A percentile compares a stretch with the other conserved stretches of the same genome.
phyloP scores from a whole-genome alignment of 148 eudicot genomes.

The Mesembryanthemum crystallinum region DNA sequence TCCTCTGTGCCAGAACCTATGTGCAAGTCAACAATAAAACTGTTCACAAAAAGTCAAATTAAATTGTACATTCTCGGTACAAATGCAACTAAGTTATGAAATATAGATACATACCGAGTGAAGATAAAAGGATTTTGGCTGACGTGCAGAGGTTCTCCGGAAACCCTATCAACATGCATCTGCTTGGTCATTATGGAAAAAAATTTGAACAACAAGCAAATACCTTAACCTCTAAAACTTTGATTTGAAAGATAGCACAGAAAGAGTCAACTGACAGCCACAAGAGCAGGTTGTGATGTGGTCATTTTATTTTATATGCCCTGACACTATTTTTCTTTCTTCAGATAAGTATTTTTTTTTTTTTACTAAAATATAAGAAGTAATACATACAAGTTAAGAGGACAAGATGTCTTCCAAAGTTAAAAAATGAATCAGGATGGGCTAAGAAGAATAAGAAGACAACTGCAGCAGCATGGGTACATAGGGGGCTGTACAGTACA shows the following conservation, averaged over 20 bases:
- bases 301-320: background rate
- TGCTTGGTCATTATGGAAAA: slow-evolving; percentile 17
- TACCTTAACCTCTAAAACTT: background rate
- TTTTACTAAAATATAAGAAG: no score
- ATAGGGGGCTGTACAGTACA: no score
- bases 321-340: background rate
- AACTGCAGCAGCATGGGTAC: no score
- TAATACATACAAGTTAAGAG: no score
- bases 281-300: background rate
- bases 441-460: background rate
- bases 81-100: slow-evolving; percentile 1
- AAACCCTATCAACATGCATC: slow-evolving; percentile 55
- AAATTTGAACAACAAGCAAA: slow-evolving; percentile 1
- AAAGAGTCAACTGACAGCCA: background rate
- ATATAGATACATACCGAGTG: slow-evolving; percentile 58
- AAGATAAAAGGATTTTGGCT: slow-evolving; percentile 77
- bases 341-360: no score
- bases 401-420: no score
- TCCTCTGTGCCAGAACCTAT: slow-evolving; percentile 83
- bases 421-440: background rate
- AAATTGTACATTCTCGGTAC: background rate
- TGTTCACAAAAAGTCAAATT: background rate
- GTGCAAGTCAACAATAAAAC: slow-evolving; percentile 1
- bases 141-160: slow-evolving; percentile 48
- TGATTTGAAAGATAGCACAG: background rate